Base-by-base conservation (phyloP, 1,284 basidiomycete species). In the Ceratobasidium sp. region DNA sequence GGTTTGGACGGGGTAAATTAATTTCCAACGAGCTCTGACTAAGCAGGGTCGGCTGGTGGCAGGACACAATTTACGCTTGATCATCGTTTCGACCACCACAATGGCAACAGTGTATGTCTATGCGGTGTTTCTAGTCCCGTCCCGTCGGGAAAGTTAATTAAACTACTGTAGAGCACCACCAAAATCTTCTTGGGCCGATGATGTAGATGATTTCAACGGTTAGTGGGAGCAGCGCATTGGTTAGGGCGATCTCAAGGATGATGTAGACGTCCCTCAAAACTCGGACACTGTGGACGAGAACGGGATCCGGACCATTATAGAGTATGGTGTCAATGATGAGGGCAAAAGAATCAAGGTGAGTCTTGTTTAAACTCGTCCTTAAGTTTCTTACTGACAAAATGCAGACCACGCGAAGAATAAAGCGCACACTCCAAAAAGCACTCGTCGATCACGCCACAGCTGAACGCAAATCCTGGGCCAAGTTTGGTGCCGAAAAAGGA, bases 401-500 rank as follows among this genome's bases (percentile, higher is more conserved):
- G 5, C 74, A 95, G 93, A 89, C 95, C 76, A 97, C 92, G 14
- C 88, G 94, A 75, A 90, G 90, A 77, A 94, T 92, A 78, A 93
- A 93, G 81, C 88, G 96, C 60, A 92, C 91, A 0, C 85, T 98
- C 23, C 91, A 97, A 79, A 96, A 94, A 80, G 90, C 92, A n/a
- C 86, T 94, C 48, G 97, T 99, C 45, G 94, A 96, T 76, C 95
- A 97, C 79, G 86, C 88, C 23, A 95, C 98, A 6, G 97, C 97
- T 0, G 94, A 97, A 81, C 88, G 97, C 59, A 93, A 97, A 82
- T 89, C 88, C 74, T 98, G 95, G 96, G 79, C 89, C 41, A 99
- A 98, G 83, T 99, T 99, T 80, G 97, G 97, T 2, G 85, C 88
- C 77, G 97, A 99, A 82, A 92, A 89, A 81, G 93, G 93, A 50